Evolutionary conservation across 2,329 filamentous ascomycete genomes (phyloP), one percentile per base, ranked within the genome.

Genomic region (Diaporthe sp.): DNA sequence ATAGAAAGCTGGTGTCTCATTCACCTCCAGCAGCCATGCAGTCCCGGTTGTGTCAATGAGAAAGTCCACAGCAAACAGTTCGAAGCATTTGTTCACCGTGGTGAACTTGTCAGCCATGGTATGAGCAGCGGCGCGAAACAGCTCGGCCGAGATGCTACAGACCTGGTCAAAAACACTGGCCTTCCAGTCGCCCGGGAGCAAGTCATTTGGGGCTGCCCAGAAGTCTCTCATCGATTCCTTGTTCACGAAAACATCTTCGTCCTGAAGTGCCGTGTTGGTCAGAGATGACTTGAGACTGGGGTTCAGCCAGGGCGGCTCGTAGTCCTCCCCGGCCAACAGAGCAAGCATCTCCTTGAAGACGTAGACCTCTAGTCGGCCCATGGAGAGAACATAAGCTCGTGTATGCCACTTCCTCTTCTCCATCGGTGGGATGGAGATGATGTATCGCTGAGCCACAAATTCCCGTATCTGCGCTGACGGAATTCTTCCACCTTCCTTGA

Each of bases 21-120:
- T 84, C 0, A 81, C 82, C 73, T 84, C 83, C 0, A 84, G 71
- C 0, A 84, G 70, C 83, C 83, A 84, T 0, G 79, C 81, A 0
- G 70, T 79, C 0, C 82, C 83, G 0, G 73, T 72, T 0, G 76
- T 75, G 51, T 84, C 83, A 9, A 84, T 68, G 25, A 84, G 74
- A 32, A 83, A 84, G 58, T 84, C 83, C 0, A 83, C 74, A 0
- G 80, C 83, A 37, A 83, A 84, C 15, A 84, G 70, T 75, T 84
- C 83, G 53, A 84, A 84, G 72, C 82, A 84, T 53, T 81, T 82
- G 19, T 84, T 78, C 27, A 84, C 17, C 0, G 81, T 79, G 0
- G 79, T 83, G 72, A 84, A 84, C 73, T 83, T 83, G 73, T 84
- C 82, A 0, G 81, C 81, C 83, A 84, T 84, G 0, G 81, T 83